Evolutionary conservation across 495 filamentous ascomycete genomes (phyloP), one percentile per base, ranked within the genome.

Genomic region (Viridothelium virens): DNA sequence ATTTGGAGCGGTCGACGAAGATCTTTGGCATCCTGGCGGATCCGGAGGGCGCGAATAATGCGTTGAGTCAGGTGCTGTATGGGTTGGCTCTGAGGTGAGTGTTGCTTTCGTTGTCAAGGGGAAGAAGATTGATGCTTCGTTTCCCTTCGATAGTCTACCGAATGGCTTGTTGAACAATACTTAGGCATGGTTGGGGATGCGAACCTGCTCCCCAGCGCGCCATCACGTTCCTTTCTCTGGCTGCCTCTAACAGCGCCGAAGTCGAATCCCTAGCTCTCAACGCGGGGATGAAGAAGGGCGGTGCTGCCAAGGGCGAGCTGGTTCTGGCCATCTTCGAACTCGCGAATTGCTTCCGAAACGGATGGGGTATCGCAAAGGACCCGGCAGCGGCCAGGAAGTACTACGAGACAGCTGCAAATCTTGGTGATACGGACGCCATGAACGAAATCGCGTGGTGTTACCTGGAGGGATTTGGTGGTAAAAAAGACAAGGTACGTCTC

Each of bases 361-460:
- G 92, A 36, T 97, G 94, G 95, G 94, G 94, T 62, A 88, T 96
- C 47, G 81, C 84, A 67, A 92, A 91, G 75, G 94, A 99, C 71
- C 85, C 90, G 62, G 83, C 89, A 67, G 94, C 95, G 56, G 95
- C 94, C 38, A 89, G 85, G 75, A 85, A 94, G 81, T 97, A 97
- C 76, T 97, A 97, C 78, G 92, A 97, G 77, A 96, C 91, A 37
- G 94, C 94, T 33, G 94, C 94, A 48, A 97, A 97, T 69, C 77
- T 99, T 65, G 93, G 93, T 56, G 94, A 99, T 77, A 89, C 89
- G 47, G 94, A 99, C 80, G 95, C 93, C 56, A 96, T 97, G 92
- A 96, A 96, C 74, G 92, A 96, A 75, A 88, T 88, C 70, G 94
- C 88, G 34, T 95, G 92, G 91, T 99, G 95, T 77, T 97, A 95